Base-by-base conservation (phyloP, 441 rosid genomes). In the Biscutella laevigata region DNA sequence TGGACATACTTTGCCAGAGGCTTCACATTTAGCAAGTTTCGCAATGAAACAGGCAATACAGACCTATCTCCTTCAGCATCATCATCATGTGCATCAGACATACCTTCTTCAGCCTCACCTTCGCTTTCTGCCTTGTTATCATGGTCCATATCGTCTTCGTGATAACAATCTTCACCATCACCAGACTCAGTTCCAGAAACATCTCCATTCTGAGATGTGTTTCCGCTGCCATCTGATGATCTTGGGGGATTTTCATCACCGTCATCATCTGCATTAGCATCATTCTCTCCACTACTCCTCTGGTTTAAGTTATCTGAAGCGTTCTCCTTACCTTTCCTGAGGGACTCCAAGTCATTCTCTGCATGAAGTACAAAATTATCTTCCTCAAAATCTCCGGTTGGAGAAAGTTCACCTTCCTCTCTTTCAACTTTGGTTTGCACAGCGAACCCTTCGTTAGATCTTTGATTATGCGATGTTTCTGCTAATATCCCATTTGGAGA, bases 331-430 rank as follows among this genome's bases (percentile, higher is more conserved):
- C 26, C 62, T 68, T 79, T 83, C 56, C 67, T 75, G 33, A 45
- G 63, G 52, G 76, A 72, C 69, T 81, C 94, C 72, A 73, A 49
- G 56, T 73, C 77, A 62, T 71, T 74, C 63, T 79, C 92, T 53
- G 74, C 92, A 74, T 78, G 78, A 70, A 65, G 86, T 11, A 78
- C 90, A 70, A 86, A 88, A 64, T 77, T 81, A 55, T 92, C 97
- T 77, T 88, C 99, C 78, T 84, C 97, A 65, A 78, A 88, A 57
- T 88, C 94, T 32, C 83, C 95, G 62, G 75, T 81, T 39, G 97
- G 99, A 54, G 99, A 94, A 69, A 94, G 75, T 64, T 94, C 99
- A 49, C 99, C 99, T 64, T 94, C 99, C 61, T 94, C 99, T 75
- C 97, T 86, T 75, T 89, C 96, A 50, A 76, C 71, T 76, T 80